Conservation (phyloP, 2,329 filamentous ascomycete genomes). For the Onygenales sp. region DNA sequence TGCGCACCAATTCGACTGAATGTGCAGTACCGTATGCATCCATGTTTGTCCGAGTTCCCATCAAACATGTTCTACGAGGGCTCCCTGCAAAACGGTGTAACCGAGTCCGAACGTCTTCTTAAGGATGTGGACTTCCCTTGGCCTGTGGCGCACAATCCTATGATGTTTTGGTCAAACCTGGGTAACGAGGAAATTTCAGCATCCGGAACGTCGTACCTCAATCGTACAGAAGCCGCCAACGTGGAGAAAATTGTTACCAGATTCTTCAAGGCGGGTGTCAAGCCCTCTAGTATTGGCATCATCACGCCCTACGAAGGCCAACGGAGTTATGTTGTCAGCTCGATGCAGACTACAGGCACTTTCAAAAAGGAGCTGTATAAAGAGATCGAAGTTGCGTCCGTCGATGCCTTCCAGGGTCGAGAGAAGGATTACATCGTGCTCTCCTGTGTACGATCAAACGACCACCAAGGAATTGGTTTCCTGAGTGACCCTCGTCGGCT, state of each 20-base stretch:
- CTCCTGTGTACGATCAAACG: slow-evolving; percentile 95
- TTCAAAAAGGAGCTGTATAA: slow-evolving; percentile 99
- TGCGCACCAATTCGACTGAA: slow-evolving; percentile 87
- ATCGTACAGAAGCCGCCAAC: slow-evolving; percentile 91
- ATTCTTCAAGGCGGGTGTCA: slow-evolving; percentile 98
- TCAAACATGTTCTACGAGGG: slow-evolving; percentile 99
- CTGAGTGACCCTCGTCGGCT: slow-evolving; percentile 93
- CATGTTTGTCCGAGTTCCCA: slow-evolving; percentile 90
- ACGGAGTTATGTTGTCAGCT: slow-evolving; percentile 94
- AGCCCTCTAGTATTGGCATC: slow-evolving; percentile 85
- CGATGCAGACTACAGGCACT: slow-evolving; percentile 96
- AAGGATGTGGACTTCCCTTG: slow-evolving; percentile 96
- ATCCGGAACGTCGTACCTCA: slow-evolving; percentile 94
- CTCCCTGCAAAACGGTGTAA: slow-evolving; percentile 91
- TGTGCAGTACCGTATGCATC: slow-evolving; percentile 98
- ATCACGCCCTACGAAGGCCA: slow-evolving; percentile 98
- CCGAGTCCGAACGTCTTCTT: slow-evolving; percentile 75
- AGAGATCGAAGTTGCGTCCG: slow-evolving; percentile 94
- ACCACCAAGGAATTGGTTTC: slow-evolving; percentile 98
- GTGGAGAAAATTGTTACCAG: slow-evolving; percentile 98
- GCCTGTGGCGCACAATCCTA: slow-evolving; percentile 86
- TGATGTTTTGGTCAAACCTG: slow-evolving; percentile 99
- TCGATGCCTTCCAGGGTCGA: slow-evolving; percentile 96
- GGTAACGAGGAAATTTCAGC: slow-evolving; percentile 97
- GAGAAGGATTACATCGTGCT: slow-evolving; percentile 99